Percentiles rank a stretch among this genome's conserved stretches.
These are phyloP conservation scores for Globisporangium middletonii DNA, from an alignment of 352 stramenopile species.

Conservation along the genomic window DNA sequence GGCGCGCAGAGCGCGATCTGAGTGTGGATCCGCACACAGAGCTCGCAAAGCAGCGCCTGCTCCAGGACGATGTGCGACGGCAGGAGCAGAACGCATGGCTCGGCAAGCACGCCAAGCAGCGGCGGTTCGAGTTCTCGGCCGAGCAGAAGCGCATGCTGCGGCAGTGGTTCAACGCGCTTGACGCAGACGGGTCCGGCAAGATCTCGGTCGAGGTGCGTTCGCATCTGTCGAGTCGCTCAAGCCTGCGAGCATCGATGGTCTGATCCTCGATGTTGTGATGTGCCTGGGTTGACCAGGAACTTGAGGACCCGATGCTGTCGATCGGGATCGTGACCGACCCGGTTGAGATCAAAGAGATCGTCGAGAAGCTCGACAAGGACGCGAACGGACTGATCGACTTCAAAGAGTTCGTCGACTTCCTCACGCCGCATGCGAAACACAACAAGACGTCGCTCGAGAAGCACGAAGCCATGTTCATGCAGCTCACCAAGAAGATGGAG, in stretches of 20 bases:
- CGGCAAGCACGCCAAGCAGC: slow-evolving; percentile 53
- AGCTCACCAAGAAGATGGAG: slow-evolving; percentile 80
- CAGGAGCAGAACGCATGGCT: slow-evolving; percentile 70
- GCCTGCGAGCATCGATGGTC: not conserved
- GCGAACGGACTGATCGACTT: slow-evolving; percentile 74
- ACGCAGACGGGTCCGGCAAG: slow-evolving; percentile 60
- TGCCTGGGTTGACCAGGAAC: slow-evolving; percentile 20
- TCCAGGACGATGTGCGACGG: slow-evolving; percentile 45
- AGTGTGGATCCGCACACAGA: slow-evolving; percentile 5
- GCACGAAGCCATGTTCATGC: slow-evolving; percentile 63
- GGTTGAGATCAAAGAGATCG: slow-evolving; percentile 53
- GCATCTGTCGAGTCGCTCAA: not conserved
- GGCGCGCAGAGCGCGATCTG: slow-evolving; percentile 24
- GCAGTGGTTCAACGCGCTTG: slow-evolving; percentile 72
- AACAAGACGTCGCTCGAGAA: slow-evolving; percentile 43
- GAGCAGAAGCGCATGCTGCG: slow-evolving; percentile 71
- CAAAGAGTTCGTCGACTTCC: slow-evolving; percentile 69
- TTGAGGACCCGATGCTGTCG: slow-evolving; percentile 75
- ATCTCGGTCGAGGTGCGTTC: slow-evolving; percentile 52
- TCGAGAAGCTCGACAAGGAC: slow-evolving; percentile 60
- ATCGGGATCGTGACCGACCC: slow-evolving; percentile 70
- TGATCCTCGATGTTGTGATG: not conserved
- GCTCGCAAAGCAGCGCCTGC: slow-evolving; percentile 22
- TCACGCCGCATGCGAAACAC: slow-evolving; percentile 48
- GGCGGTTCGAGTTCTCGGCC: slow-evolving; percentile 56